Evolutionary conservation across 78 protist species (phyloP).

Genomic region (Dictyostelium citrinum): DNA sequence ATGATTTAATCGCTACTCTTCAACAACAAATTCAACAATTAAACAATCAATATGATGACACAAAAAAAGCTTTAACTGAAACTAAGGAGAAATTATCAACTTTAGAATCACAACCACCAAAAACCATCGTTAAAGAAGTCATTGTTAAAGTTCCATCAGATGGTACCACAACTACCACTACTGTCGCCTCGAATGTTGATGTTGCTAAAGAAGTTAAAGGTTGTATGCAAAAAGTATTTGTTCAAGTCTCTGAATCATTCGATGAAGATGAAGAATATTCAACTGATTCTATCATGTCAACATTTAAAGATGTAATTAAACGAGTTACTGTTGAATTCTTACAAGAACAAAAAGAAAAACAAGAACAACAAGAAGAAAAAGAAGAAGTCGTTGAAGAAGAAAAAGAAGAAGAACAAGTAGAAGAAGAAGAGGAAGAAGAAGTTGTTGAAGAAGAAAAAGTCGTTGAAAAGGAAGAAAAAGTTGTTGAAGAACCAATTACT

Average conservation of each 20-base stretch:
- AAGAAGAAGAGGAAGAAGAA: background rate
- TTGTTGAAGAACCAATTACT: background rate
- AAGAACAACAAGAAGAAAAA: conserved; percentile 13
- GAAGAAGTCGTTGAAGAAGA: conserved; percentile 20
- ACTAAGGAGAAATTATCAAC: background rate
- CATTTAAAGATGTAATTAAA: conserved; percentile 67
- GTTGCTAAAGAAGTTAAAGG: conserved; percentile 42
- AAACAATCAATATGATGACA: background rate
- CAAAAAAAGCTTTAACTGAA: background rate
- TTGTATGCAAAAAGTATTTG: conserved; percentile 67
- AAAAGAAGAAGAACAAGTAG: conserved; percentile 33
- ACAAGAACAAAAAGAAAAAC: conserved; percentile 18
- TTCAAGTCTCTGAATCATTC: conserved; percentile 37
- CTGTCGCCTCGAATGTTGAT: conserved; percentile 15
- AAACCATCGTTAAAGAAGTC: background rate
- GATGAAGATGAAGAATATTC: conserved; percentile 55
- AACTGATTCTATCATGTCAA: conserved; percentile 36
- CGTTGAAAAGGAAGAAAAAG: background rate
- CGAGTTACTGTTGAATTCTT: conserved; percentile 37
- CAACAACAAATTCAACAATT: conserved; percentile 13
- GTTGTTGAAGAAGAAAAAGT: background rate
- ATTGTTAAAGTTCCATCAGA: background rate
- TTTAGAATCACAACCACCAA: conserved; percentile 10
- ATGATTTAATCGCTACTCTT: background rate
- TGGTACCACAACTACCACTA: background rate